These are phyloP conservation scores for Pseudogymnoascus sp. DNA, from an alignment of 2,329 filamentous ascomycete genomes.

Conservation along the genomic window DNA sequence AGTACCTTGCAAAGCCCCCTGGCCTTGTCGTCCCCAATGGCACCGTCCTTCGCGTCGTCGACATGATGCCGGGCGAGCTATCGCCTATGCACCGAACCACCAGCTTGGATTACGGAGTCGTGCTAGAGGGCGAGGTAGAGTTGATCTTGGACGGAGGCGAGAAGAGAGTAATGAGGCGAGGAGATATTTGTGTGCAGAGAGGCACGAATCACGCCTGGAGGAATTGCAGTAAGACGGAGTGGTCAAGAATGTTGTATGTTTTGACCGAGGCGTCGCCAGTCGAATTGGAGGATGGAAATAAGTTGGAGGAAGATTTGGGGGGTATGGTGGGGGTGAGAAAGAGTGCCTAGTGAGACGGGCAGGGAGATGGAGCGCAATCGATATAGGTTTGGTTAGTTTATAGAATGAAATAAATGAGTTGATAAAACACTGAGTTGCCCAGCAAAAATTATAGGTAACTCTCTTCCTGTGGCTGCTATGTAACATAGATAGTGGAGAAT, in stretches of 20 bases:
- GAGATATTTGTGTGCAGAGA: conserved; percentile 36
- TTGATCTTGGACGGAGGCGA: conserved; percentile 34
- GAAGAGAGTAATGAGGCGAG: conserved; percentile 30
- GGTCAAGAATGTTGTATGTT: conserved; percentile 25
- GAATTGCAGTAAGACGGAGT: conserved; percentile 17
- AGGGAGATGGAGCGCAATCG: not conserved
- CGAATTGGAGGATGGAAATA: not conserved
- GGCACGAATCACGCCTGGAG: conserved; percentile 38
- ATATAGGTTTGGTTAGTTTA: not conserved
- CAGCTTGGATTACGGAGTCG: conserved; percentile 34
- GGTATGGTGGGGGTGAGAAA: conserved; percentile 13
- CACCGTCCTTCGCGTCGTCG: conserved; percentile 20
- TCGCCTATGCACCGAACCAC: conserved; percentile 35
- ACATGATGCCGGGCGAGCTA: conserved; percentile 16
- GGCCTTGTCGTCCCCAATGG: conserved; percentile 16
- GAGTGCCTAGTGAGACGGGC: conserved; percentile 8
- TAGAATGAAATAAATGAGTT: not conserved
- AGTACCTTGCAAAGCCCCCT: conserved; percentile 16
- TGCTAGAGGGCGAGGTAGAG: conserved; percentile 33
- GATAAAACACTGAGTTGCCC: not conserved
- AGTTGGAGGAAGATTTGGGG: conserved; percentile 15
- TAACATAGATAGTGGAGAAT: not conserved
- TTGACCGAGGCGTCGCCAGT: conserved; percentile 13
- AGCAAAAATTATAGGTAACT: not conserved
- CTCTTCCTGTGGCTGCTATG: not conserved